Base-by-base conservation (phyloP, 2,329 filamentous ascomycete species). In the Aspergillus sp. region DNA sequence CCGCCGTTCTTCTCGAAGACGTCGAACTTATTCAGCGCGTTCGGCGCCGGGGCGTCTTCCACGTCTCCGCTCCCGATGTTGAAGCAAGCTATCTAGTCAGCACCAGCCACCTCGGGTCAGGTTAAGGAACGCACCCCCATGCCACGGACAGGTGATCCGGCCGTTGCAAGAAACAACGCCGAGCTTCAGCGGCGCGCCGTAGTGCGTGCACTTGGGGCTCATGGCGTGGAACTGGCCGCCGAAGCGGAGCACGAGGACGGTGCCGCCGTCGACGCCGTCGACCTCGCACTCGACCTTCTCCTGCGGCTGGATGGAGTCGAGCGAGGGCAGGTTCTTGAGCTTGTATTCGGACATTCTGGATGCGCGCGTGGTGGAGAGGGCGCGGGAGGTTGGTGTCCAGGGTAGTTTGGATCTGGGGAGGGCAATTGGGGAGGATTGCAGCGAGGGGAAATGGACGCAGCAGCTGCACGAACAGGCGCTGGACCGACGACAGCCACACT, bases 61-160 rank as follows among this genome's bases (percentile, higher is more conserved):
- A 96, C 83, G 49, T 98, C 91, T 33, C 91, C 91, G 4, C 82
- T 93, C 35, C 74, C 72, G 42, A 85, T 77, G 42, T 86, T 91
- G 66, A 95, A 98, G 68, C 91, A 98, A 36, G 91, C 91, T 88
- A 42, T 32, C 26, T 10, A n/a, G 17, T 15, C 26, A 29, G 45
- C 29, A 50, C 29, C 26, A 37, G 11, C 29, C 14, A 31, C 43
- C 36, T 37, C 33, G 10, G 14, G 39, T 13, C n/a, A n/a, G n/a
- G n/a, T n/a, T n/a, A n/a, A n/a, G 29, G 16, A 10, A 29, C 12
- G 58, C 69, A 91, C 85, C 86, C 66, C 89, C 89, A 57, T 96
- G 89, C 91, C 91, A 96, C 3, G 89, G 86, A 58, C 91, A 98
- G 5, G 85, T 94, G 41, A 98, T 62, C 31, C 86, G 74, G 4